phyloP scores from a whole-genome alignment of 768 basidiomycete genomes.

The Leccinum pellstonianum region DNA sequence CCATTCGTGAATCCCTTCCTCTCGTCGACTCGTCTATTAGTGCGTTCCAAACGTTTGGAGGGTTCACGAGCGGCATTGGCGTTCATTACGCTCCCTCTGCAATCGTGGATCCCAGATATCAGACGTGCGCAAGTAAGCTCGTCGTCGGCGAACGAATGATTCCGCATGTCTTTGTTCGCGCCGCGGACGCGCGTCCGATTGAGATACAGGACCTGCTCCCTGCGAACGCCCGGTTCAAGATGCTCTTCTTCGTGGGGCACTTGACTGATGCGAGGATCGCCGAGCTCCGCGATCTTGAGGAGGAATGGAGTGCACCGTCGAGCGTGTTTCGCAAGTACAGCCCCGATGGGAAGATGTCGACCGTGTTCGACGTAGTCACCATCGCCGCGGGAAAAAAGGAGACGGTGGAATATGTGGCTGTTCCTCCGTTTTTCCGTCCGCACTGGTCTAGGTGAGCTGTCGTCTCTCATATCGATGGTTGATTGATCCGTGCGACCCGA shows the following conservation, averaged over 20 bases:
- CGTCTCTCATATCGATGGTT: background rate
- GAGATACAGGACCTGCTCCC: constrained; percentile 1
- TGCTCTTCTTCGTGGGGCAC: constrained; percentile 2
- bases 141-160: constrained; percentile 40
- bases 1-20: background rate
- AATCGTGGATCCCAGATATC: constrained; percentile 33
- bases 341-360: background rate
- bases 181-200: background rate
- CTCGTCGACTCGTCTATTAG: constrained; percentile 16
- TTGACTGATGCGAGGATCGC: background rate
- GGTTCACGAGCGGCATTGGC: constrained; percentile 35
- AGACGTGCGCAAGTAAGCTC: constrained; percentile 33
- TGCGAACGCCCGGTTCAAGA: background rate
- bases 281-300: background rate
- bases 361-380: background rate
- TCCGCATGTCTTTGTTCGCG: constrained; percentile 17
- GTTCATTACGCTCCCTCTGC: constrained; percentile 38
- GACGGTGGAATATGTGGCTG: background rate
- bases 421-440: constrained; percentile 4
- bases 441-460: constrained; percentile 43
- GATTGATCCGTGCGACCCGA: background rate
- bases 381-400: background rate
- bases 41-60: constrained; percentile 34
- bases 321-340: background rate
- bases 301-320: background rate